phyloP scores from a whole-genome alignment of 192 early-diverging fungal genomes.

The Neocallimastix lanati region DNA sequence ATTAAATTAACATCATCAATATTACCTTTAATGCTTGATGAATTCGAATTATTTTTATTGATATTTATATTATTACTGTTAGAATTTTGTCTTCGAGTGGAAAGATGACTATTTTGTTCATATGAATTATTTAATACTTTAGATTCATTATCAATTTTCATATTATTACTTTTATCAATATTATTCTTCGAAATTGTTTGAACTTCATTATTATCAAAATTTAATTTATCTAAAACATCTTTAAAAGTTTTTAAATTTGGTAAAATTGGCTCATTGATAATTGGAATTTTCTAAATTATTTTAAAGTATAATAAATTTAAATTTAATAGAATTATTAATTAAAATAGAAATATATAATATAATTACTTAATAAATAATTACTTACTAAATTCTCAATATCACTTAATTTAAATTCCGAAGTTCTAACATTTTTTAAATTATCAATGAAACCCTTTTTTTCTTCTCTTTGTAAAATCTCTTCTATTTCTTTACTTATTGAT shows the following conservation, averaged over 20 bases:
- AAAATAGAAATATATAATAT: not conserved
- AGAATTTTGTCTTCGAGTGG: not conserved
- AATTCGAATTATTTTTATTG: not conserved
- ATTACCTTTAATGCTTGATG: not conserved
- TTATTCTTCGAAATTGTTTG: not conserved
- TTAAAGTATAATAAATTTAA: not conserved
- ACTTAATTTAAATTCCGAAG: not conserved
- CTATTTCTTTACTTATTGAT: not conserved
- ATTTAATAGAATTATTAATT: not conserved
- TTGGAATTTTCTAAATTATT: not conserved
- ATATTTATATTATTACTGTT: not conserved
- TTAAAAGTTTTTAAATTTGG: not conserved
- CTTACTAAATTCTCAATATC: not conserved
- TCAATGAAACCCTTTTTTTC: not conserved
- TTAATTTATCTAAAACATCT: not conserved
- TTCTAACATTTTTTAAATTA: not conserved
- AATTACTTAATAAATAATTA: not conserved
- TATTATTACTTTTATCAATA: not conserved
- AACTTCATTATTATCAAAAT: not conserved
- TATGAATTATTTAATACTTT: not conserved
- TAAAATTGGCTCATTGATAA: not conserved
- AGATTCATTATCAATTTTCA: not conserved
- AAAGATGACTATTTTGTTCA: not conserved
- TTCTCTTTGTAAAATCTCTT: not conserved
- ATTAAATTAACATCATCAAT: not conserved